Percentiles rank a stretch among this genome's conserved stretches.
phyloP scores from a whole-genome alignment of 352 stramenopile species.

The Phytophthora sp. region DNA sequence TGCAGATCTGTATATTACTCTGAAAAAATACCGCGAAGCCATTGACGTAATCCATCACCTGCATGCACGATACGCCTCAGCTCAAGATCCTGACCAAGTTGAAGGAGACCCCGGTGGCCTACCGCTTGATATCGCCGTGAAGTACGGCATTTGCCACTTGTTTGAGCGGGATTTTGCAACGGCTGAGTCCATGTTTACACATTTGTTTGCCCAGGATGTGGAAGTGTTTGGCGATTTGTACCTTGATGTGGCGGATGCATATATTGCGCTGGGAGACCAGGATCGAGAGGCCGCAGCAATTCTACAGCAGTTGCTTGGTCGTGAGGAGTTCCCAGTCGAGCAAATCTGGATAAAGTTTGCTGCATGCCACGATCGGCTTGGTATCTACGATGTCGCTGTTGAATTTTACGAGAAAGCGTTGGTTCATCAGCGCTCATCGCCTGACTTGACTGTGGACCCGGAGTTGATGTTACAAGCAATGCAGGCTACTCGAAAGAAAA shows the following conservation, averaged over 20 bases:
- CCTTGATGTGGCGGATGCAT: conserved; percentile 83
- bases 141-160: conserved; percentile 87
- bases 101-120: conserved; percentile 71
- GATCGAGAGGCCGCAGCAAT: conserved; percentile 75
- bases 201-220: conserved; percentile 85
- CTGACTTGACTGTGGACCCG: conserved; percentile 60
- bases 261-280: conserved; percentile 72
- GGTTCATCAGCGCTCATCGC: conserved; percentile 49
- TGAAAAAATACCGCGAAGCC: conserved; percentile 84
- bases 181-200: conserved; percentile 82
- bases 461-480: conserved; percentile 76
- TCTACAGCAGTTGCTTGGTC: conserved; percentile 62
- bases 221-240: conserved; percentile 87
- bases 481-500: conserved; percentile 61
- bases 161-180: conserved; percentile 78
- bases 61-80: conserved; percentile 67
- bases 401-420: conserved; percentile 85
- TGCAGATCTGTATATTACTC: conserved; percentile 84
- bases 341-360: conserved; percentile 86
- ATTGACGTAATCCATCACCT: conserved; percentile 84
- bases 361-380: conserved; percentile 72
- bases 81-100: conserved; percentile 60
- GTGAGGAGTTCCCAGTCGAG: conserved; percentile 76
- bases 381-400: conserved; percentile 68
- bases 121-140: conserved; percentile 87